Evolutionary conservation across 1,284 basidiomycete species (phyloP).

Genomic region (Naganishia sp.): DNA sequence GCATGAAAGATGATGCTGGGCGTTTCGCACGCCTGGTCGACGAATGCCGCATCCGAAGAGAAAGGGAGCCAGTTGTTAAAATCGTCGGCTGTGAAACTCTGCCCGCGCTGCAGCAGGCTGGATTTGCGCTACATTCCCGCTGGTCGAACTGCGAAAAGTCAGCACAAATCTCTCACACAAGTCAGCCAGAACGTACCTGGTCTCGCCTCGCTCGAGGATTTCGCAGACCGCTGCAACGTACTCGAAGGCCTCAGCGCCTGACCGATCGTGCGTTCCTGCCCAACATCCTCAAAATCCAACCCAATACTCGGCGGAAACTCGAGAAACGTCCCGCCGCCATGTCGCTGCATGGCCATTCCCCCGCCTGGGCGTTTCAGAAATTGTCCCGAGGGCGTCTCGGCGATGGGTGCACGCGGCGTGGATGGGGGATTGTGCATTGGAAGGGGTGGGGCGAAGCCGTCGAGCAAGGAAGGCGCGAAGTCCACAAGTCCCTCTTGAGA

Average conservation of each 20-base stretch:
- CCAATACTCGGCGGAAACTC: slow-evolving; percentile 14
- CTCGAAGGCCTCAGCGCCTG: slow-evolving; percentile 25
- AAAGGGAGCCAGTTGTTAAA: slow-evolving; percentile 36
- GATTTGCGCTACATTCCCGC: slow-evolving; percentile 15
- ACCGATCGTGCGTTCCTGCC: neutral
- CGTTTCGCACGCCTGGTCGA: slow-evolving; percentile 19
- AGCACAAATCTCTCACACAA: neutral
- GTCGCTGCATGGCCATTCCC: slow-evolving; percentile 22
- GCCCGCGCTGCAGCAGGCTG: slow-evolving; percentile 48
- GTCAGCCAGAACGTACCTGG: slow-evolving; percentile 1
- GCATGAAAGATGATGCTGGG: slow-evolving; percentile 12
- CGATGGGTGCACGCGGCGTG: neutral
- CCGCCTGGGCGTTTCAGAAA: slow-evolving; percentile 18
- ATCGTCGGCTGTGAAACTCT: slow-evolving; percentile 52
- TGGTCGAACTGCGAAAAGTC: neutral
- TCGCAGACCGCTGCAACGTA: slow-evolving; percentile 9
- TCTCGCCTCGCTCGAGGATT: slow-evolving; percentile 6
- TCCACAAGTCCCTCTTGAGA: neutral
- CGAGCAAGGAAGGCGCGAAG: neutral
- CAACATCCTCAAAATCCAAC: neutral
- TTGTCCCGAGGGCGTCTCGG: slow-evolving; percentile 15
- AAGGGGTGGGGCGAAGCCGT: neutral
- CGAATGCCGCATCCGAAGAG: slow-evolving; percentile 9
- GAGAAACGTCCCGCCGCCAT: slow-evolving; percentile 25
- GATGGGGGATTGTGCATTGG: neutral